Percentiles rank a stretch among this genome's conserved stretches.
phyloP scores from a whole-genome alignment of 768 basidiomycete species.

The Chlorophyllum brunneum region DNA sequence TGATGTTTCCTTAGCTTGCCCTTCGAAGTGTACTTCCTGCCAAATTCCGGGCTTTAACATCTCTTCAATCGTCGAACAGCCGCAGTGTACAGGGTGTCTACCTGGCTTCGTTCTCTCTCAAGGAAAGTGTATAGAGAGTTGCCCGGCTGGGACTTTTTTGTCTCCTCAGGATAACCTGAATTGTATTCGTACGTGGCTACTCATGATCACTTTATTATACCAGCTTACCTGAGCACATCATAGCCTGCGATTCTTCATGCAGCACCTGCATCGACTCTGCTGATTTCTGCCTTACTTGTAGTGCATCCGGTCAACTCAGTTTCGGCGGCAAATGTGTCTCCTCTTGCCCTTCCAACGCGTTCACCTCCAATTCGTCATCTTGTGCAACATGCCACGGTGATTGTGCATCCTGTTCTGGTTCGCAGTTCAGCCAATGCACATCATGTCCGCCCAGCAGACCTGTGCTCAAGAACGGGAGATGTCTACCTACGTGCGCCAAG shows the following conservation, averaged over 20 bases:
- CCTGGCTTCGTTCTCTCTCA: slow-evolving; percentile 71
- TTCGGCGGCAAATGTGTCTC: slow-evolving; percentile 71
- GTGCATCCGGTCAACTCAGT: slow-evolving; percentile 55
- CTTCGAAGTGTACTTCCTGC: slow-evolving; percentile 78
- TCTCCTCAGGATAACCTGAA: slow-evolving; percentile 69
- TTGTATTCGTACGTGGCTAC: slow-evolving; percentile 56
- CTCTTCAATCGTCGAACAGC: slow-evolving; percentile 58
- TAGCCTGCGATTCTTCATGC: slow-evolving; percentile 52
- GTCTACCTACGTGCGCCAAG: slow-evolving; percentile 72
- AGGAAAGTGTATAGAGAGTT: slow-evolving; percentile 65
- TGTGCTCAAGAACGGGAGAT: slow-evolving; percentile 71
- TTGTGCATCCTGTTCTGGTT: slow-evolving; percentile 79
- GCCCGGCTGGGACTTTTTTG: slow-evolving; percentile 72
- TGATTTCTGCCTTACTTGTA: slow-evolving; percentile 71
- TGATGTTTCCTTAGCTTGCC: slow-evolving; percentile 54
- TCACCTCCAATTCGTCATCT: slow-evolving; percentile 51
- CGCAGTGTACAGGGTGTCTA: slow-evolving; percentile 76
- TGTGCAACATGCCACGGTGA: slow-evolving; percentile 84
- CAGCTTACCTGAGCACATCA: slow-evolving; percentile 7
- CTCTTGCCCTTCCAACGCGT: slow-evolving; percentile 70
- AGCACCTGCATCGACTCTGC: slow-evolving; percentile 64
- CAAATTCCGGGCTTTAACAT: slow-evolving; percentile 67
- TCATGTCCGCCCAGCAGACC: slow-evolving; percentile 66
- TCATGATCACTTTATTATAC: neutral
- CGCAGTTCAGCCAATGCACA: slow-evolving; percentile 74